Evolutionary conservation across 179 eudicot species (phyloP).

Genomic region (Beta macrorhiza): DNA sequence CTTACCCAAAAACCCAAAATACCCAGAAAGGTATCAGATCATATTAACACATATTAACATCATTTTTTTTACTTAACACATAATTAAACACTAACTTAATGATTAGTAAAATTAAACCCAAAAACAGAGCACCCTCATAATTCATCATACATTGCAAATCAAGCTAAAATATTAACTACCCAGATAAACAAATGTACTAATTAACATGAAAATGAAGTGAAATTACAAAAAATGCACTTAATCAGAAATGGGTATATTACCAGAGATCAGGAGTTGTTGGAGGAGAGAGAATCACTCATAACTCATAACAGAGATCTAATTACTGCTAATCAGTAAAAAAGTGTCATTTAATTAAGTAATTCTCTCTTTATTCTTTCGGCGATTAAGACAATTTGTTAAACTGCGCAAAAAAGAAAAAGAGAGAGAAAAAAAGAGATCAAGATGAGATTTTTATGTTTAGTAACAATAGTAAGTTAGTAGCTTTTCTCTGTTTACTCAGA

Average conservation of each 20-base stretch:
- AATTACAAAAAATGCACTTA: constrained; percentile 9
- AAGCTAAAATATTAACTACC: constrained; percentile 10
- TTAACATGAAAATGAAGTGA: constrained; percentile 9
- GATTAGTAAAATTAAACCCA: neutral
- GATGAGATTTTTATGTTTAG: constrained; percentile 18
- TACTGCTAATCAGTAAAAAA: neutral
- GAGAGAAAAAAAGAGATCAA: constrained; percentile 11
- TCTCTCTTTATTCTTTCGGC: constrained; percentile 5
- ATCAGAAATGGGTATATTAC: constrained; percentile 24
- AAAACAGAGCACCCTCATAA: constrained; percentile 22
- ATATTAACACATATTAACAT: constrained; percentile 3
- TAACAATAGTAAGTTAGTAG: neutral
- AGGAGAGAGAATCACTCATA: neutral
- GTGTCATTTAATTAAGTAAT: neutral
- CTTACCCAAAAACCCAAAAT: constrained; percentile 22
- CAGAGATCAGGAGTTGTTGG: constrained; percentile 28
- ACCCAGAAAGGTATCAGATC: constrained; percentile 32
- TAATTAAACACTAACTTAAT: neutral
- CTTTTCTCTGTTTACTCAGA: constrained; percentile 15
- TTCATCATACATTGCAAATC: constrained; percentile 16
- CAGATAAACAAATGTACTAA: neutral
- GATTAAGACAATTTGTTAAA: constrained; percentile 27
- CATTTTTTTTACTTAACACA: constrained; percentile 5
- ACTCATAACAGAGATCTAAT: constrained; percentile 4
- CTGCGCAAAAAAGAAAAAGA: neutral